A percentile compares a stretch with the other conserved stretches of the same genome.
These are phyloP conservation scores for Nidularia pulvinata DNA, from an alignment of 768 basidiomycete species.

Conservation along the genomic window DNA sequence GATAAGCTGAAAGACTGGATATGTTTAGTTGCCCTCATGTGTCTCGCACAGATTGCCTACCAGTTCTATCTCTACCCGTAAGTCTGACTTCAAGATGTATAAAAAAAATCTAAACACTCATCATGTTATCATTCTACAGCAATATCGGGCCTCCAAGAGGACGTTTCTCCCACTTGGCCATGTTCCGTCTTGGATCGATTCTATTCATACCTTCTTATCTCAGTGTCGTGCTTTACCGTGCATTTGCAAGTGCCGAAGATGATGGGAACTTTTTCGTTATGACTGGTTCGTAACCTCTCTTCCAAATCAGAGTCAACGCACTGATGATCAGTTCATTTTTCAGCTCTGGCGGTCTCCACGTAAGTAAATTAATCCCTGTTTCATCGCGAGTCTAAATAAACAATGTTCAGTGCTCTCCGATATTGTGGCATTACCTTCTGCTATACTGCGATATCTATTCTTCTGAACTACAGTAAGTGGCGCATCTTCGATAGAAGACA, in stretches of 20 bases:
- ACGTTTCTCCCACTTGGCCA: conserved; percentile 81
- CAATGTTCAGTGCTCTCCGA: conserved; percentile 64
- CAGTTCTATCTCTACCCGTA: conserved; percentile 92
- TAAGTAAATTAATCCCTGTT: conserved; percentile 32
- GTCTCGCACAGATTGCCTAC: conserved; percentile 89
- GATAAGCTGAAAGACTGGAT: neutral
- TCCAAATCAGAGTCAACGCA: conserved; percentile 2
- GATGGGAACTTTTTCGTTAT: conserved; percentile 82
- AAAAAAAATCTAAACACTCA: neutral
- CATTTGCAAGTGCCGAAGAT: conserved; percentile 66
- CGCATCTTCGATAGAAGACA: too few relatives aligned
- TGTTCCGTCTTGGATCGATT: conserved; percentile 87
- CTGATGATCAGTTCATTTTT: conserved; percentile 3
- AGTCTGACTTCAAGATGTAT: conserved; percentile 21
- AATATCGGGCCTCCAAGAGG: conserved; percentile 84
- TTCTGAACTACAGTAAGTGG: conserved; percentile 77
- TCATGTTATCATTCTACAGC: conserved; percentile 22
- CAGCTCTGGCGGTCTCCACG: conserved; percentile 82
- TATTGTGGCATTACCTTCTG: conserved; percentile 89
- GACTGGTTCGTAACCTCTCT: conserved; percentile 51
- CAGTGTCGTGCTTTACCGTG: conserved; percentile 72
- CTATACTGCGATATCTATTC: conserved; percentile 89
- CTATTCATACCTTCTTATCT: conserved; percentile 92
- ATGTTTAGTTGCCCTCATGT: conserved; percentile 82
- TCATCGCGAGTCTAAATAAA: conserved; percentile 1